Evolutionary conservation across 2,329 filamentous ascomycete genomes (phyloP).

Genomic region (Ceratocystis harringtonii): DNA sequence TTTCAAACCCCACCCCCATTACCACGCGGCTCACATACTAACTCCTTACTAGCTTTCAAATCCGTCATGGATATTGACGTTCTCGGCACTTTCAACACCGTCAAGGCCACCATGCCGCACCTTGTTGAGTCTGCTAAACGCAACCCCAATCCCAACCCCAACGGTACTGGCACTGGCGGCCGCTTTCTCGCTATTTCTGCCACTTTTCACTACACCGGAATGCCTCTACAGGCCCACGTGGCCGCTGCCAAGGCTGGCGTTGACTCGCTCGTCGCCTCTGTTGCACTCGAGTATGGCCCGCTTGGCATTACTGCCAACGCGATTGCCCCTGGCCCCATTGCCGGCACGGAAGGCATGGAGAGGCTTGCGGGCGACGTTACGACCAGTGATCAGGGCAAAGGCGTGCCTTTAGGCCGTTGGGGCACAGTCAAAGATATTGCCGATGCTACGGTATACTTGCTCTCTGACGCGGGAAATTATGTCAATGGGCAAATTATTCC

Average conservation of each 20-base stretch:
- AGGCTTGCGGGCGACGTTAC: constrained; percentile 34
- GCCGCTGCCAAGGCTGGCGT: constrained; percentile 81
- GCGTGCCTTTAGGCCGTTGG: constrained; percentile 58
- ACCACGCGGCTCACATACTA: not conserved
- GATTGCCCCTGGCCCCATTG: constrained; percentile 76
- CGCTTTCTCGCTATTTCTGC: constrained; percentile 83
- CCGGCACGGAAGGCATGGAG: constrained; percentile 66
- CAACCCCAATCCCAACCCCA: constrained; percentile 41
- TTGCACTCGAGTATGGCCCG: constrained; percentile 82
- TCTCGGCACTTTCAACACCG: constrained; percentile 81
- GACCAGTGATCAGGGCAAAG: constrained; percentile 17
- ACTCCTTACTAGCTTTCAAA: constrained; percentile 52
- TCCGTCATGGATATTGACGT: constrained; percentile 94
- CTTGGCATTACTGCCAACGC: constrained; percentile 76
- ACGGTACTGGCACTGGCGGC: constrained; percentile 54
- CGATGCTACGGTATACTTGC: constrained; percentile 80
- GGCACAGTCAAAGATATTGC: constrained; percentile 78
- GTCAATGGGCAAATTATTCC: constrained; percentile 73
- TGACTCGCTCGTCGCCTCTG: constrained; percentile 64
- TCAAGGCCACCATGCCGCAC: constrained; percentile 79
- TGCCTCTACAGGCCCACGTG: constrained; percentile 79
- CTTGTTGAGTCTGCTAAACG: constrained; percentile 53
- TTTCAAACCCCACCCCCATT: not conserved
- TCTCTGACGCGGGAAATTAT: constrained; percentile 72
- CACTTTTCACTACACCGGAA: constrained; percentile 78